These are phyloP conservation scores for Marasmius sp. DNA, from an alignment of 1,284 basidiomycete genomes.

Conservation along the genomic window DNA sequence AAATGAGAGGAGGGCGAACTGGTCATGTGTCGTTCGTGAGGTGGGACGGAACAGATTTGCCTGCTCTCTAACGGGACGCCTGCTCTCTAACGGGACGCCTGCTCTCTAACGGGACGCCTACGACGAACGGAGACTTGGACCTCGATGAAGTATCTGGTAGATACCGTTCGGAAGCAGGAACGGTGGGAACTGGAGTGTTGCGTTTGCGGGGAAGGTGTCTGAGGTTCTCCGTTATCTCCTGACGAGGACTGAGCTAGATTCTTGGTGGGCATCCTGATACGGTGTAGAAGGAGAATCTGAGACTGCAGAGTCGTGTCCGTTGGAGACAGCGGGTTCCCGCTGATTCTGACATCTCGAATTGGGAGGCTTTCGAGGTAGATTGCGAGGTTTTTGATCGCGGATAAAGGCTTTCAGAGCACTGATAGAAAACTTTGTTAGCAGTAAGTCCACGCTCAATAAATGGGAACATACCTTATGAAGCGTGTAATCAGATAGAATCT, in stretches of 20 bases:
- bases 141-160: not conserved
- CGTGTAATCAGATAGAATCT: constrained; percentile 97
- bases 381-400: constrained; percentile 48
- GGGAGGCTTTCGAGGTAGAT: constrained; percentile 29
- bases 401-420: constrained; percentile 71
- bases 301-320: constrained; percentile 19
- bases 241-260: constrained; percentile 66
- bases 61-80: too few relatives aligned
- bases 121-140: not conserved
- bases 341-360: constrained; percentile 21
- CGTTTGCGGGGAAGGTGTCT: constrained; percentile 50
- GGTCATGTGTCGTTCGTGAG: too few relatives aligned
- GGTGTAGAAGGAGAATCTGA: constrained; percentile 17
- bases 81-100: too few relatives aligned
- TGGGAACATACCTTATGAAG: constrained; percentile 78
- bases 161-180: not conserved
- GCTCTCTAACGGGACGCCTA: not conserved
- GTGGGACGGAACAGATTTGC: too few relatives aligned
- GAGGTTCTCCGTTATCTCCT: constrained; percentile 57
- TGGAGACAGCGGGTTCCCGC: constrained; percentile 3
- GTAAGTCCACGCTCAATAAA: constrained; percentile 11
- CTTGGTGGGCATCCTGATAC: constrained; percentile 40
- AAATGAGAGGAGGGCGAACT: not conserved
- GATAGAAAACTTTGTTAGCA: constrained; percentile 8
- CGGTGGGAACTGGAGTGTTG: constrained; percentile 14